Evolutionary conservation across 2,329 filamentous ascomycete genomes (phyloP).

Genomic region (Allantophomopsis lycopodina): DNA sequence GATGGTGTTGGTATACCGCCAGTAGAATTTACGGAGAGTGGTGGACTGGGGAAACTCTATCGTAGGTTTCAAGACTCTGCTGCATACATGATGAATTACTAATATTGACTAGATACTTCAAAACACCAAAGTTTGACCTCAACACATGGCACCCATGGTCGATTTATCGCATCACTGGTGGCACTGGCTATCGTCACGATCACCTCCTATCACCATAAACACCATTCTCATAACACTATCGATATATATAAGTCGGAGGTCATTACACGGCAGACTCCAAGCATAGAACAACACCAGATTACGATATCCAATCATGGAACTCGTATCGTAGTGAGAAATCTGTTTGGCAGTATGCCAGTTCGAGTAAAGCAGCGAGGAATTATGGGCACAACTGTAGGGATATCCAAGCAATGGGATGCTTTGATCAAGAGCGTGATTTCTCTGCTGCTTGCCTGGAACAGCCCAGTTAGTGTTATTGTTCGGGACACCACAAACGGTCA

Average conservation of each 20-base stretch:
- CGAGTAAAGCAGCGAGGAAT: slow-evolving; percentile 66
- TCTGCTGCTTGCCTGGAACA: slow-evolving; percentile 58
- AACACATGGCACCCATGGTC: slow-evolving; percentile 54
- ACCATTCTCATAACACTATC: slow-evolving; percentile 50
- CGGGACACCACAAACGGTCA: slow-evolving; percentile 27
- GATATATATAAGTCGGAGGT: slow-evolving; percentile 56
- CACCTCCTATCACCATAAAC: slow-evolving; percentile 50
- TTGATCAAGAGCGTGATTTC: slow-evolving; percentile 32
- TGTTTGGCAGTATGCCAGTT: slow-evolving; percentile 87
- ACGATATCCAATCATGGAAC: slow-evolving; percentile 54
- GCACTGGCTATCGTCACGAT: slow-evolving; percentile 66
- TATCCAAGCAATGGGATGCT: slow-evolving; percentile 44
- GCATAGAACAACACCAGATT: slow-evolving; percentile 41
- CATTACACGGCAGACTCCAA: slow-evolving; percentile 49
- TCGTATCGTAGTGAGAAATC: slow-evolving; percentile 57
- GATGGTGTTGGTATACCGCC: slow-evolving; percentile 68
- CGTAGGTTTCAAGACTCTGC: slow-evolving; percentile 33
- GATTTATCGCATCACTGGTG: slow-evolving; percentile 65
- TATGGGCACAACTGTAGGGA: slow-evolving; percentile 25
- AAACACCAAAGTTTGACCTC: slow-evolving; percentile 37
- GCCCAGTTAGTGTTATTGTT: slow-evolving; percentile 39
- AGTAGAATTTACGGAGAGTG: slow-evolving; percentile 54
- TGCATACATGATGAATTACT: slow-evolving; percentile 1
- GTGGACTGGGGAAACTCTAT: slow-evolving; percentile 60
- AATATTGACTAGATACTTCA: slow-evolving; percentile 55